Percentiles rank a stretch among this genome's conserved stretches.
phyloP scores from a whole-genome alignment of 2,329 filamentous ascomycete species.

The Fusarium humuli region DNA sequence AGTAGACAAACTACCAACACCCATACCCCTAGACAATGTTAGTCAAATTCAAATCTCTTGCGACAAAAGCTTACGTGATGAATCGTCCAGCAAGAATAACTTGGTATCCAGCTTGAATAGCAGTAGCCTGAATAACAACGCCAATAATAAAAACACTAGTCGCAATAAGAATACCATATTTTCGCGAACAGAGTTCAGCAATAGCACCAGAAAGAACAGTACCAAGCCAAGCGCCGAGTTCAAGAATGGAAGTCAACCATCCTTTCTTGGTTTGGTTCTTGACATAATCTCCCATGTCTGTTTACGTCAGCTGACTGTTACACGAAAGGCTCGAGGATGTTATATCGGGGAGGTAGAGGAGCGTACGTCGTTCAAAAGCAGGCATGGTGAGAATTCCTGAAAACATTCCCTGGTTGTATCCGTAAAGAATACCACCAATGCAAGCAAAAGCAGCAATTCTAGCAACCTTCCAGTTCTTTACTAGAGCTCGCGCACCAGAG shows the following conservation, averaged over 20 bases:
- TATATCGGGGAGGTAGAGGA: accelerated
- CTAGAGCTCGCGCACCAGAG: conserved; percentile 62
- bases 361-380: conserved; percentile 63
- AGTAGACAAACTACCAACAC: conserved; percentile 75
- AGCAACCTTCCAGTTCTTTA: conserved; percentile 71
- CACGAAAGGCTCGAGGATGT: too few relatives aligned
- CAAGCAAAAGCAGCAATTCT: conserved; percentile 71
- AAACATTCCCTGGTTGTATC: conserved; percentile 76
- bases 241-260: conserved; percentile 75
- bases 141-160: conserved; percentile 76
- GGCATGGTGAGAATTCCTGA: conserved; percentile 72
- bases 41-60: neutral
- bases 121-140: conserved; percentile 74
- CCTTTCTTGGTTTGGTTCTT: conserved; percentile 67
- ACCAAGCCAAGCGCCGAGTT: conserved; percentile 82
- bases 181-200: conserved; percentile 76
- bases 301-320: conserved; percentile 1
- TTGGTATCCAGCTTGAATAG: conserved; percentile 65
- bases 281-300: conserved; percentile 68
- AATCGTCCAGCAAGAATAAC: conserved; percentile 78
- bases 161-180: conserved; percentile 75
- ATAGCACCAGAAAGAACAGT: conserved; percentile 76
- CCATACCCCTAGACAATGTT: conserved; percentile 64
- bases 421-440: conserved; percentile 72
- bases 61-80: too few relatives aligned